Evolutionary conservation across 2,329 filamentous ascomycete species (phyloP).

Genomic region (Exophiala lecanii-corni): DNA sequence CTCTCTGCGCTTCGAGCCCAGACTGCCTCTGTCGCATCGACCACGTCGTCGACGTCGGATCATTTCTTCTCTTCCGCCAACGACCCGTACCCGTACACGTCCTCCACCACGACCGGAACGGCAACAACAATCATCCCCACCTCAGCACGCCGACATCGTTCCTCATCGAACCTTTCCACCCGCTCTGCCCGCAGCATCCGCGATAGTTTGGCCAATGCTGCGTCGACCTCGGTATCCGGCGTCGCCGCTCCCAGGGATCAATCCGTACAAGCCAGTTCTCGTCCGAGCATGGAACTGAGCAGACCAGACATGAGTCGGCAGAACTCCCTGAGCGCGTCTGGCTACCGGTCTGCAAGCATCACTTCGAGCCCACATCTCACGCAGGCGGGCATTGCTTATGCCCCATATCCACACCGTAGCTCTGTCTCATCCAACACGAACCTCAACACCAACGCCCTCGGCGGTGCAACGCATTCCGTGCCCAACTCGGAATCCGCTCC

Average conservation of each 20-base stretch:
- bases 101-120: conserved; percentile 35
- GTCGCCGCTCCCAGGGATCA: conserved; percentile 42
- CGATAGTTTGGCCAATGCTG: conserved; percentile 24
- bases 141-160: conserved; percentile 52
- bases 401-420: conserved; percentile 14
- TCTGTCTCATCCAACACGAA: conserved; percentile 16
- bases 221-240: conserved; percentile 33
- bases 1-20: conserved; percentile 74
- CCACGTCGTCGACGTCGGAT: conserved; percentile 52
- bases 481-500: conserved; percentile 1
- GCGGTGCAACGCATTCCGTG: background rate
- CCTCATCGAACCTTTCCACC: conserved; percentile 50
- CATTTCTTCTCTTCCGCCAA: conserved; percentile 36
- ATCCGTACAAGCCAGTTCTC: conserved; percentile 17
- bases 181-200: conserved; percentile 33
- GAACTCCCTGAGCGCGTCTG: conserved; percentile 38
- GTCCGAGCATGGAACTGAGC: conserved; percentile 22
- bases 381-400: conserved; percentile 7
- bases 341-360: conserved; percentile 17
- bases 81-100: conserved; percentile 23
- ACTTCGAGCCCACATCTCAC: conserved; percentile 18
- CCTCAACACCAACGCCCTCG: background rate
- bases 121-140: conserved; percentile 49
- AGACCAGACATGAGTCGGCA: conserved; percentile 37
- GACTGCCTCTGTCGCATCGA: conserved; percentile 59